A percentile compares a stretch with the other conserved stretches of the same genome.
Evolutionary conservation across 2,329 filamentous ascomycete species (phyloP).

Genomic region (Microdochium trichocladiopsis): DNA sequence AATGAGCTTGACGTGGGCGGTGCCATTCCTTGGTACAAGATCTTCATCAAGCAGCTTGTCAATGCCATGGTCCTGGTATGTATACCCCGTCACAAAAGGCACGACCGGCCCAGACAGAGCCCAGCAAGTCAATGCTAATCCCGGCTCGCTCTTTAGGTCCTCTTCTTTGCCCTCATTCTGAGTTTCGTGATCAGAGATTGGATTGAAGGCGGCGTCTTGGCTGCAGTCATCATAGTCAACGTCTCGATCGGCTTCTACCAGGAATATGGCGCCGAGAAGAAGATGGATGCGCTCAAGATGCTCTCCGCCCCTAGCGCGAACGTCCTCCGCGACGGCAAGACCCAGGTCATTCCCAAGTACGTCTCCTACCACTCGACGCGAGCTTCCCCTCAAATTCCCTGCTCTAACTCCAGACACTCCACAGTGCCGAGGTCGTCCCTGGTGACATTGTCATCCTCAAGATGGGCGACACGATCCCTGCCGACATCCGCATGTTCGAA

Average conservation of each 20-base stretch:
- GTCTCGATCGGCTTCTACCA: conserved; percentile 62
- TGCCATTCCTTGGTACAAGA: conserved; percentile 63
- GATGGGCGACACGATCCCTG: conserved; percentile 69
- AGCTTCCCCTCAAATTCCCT: background rate
- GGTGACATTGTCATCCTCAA: conserved; percentile 63
- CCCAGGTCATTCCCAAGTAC: conserved; percentile 50
- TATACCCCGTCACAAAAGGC: conserved; percentile 7
- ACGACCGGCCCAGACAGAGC: too few species aligned
- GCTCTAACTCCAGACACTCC: conserved; percentile 5
- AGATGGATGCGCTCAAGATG: conserved; percentile 57
- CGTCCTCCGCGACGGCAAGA: conserved; percentile 53
- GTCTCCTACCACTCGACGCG: conserved; percentile 15
- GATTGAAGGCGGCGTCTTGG: conserved; percentile 61
- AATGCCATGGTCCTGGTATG: conserved; percentile 71
- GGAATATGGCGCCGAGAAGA: conserved; percentile 58
- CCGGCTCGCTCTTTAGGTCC: too few species aligned
- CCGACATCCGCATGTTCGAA: conserved; percentile 63
- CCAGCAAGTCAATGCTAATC: too few species aligned
- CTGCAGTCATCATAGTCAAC: conserved; percentile 62
- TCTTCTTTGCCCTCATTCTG: conserved; percentile 70
- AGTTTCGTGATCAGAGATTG: conserved; percentile 61
- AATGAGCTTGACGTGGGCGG: conserved; percentile 67
- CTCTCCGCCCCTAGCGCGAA: conserved; percentile 56
- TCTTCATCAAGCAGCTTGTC: conserved; percentile 63
- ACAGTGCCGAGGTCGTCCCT: conserved; percentile 56